phyloP scores from a whole-genome alignment of 2,329 filamentous ascomycete species.

The Pseudocercospora macadamiae region DNA sequence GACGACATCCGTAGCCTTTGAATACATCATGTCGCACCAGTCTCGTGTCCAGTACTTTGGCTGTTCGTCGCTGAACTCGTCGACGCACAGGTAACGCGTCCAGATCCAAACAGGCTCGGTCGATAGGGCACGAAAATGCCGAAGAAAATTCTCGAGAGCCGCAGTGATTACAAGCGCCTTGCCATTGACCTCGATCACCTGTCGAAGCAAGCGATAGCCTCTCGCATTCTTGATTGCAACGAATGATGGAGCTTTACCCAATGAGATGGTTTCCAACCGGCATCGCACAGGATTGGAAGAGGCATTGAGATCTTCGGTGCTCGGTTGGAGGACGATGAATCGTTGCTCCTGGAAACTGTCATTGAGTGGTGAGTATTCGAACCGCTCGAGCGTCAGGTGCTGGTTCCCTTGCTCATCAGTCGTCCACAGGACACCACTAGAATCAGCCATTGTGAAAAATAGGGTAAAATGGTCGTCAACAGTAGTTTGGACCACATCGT shows the following conservation, averaged over 20 bases:
- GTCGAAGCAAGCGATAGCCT: constrained; percentile 10
- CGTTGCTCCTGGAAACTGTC: not conserved
- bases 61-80: constrained; percentile 6
- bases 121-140: constrained; percentile 4
- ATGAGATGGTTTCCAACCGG: not conserved
- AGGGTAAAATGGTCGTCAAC: too few species aligned
- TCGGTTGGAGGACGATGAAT: constrained; percentile 7
- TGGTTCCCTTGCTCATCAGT: not conserved
- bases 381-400: not conserved
- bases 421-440: not conserved
- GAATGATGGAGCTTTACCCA: constrained; percentile 8
- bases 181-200: constrained; percentile 12
- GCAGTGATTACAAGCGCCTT: constrained; percentile 6
- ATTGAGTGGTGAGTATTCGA: not conserved
- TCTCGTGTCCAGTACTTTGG: constrained; percentile 15
- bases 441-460: not conserved
- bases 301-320: not conserved
- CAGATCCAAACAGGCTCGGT: constrained; percentile 8
- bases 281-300: constrained; percentile 4
- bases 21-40: constrained; percentile 16
- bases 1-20: constrained; percentile 11
- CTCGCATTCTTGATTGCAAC: constrained; percentile 10
- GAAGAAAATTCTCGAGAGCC: constrained; percentile 10
- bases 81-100: constrained; percentile 16
- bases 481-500: not conserved